Evolutionary conservation across 805 yeast genomes (phyloP), one percentile per base, ranked within the genome.

Genomic region (Hanseniaspora osmophila): DNA sequence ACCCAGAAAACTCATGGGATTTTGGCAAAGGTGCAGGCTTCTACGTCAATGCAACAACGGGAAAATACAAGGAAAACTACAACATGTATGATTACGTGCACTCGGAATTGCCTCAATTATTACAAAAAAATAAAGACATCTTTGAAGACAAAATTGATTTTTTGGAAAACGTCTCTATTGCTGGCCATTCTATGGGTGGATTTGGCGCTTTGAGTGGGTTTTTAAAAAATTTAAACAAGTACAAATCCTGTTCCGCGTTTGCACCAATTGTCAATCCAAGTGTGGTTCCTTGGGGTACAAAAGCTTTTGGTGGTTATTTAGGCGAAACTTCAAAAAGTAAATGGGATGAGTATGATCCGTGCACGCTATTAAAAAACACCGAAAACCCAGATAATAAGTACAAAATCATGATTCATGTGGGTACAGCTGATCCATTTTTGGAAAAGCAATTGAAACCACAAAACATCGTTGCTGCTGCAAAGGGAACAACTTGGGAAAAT

Each of bases 111-210:
- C 80, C 80, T 35, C 63, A 64, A 19, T 64, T 63, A 29, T 66
- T 85, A 52, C 61, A 71, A 12, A 58, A 58, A 29, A 49, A 47
- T 30, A 59, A 66, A 44, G 64, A 61, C 46, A 43, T 51, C 30
- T 53, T 55, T 11, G 61, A 64, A 15, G 71, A 61, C 45, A 61
- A 64, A 37, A 66, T 90, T 49, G 86, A 90, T 62, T 78, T 80
- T 50, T 33, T 54, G 22, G 60, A 65, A 37, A 79, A 74, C 37
- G 71, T 78, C 44, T 74, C 90, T 17, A 76, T 90, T 52, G 78
- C 92, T n/a, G 98, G 98, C 40, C 97, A 92, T 62, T 92, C 98
- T 1, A 92, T 92, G 97, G 98, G 98, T 43, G 98, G 98, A 1
- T 85, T 75, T 60, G 98, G 97, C 47, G 94, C 98, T 0, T 64